These are phyloP conservation scores for Tylopilus intermedius DNA, from an alignment of 768 basidiomycete genomes.

Conservation along the genomic window DNA sequence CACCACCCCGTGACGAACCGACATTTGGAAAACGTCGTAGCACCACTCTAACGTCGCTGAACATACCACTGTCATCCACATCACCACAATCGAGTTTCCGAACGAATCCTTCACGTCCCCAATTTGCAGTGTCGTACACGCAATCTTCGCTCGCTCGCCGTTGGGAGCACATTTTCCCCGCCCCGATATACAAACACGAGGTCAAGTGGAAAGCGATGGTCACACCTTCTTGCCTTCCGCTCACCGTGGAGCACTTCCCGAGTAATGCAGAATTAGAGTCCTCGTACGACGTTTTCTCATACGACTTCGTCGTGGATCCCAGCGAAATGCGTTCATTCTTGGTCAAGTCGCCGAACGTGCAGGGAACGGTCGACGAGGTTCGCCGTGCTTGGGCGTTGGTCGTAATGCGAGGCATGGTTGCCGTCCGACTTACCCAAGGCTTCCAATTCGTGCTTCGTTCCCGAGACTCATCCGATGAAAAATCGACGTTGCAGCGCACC, in stretches of 20 bases:
- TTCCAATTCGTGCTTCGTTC: conserved; percentile 85
- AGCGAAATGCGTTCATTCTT: conserved; percentile 84
- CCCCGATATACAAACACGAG: conserved; percentile 70
- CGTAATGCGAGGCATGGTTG: conserved; percentile 92
- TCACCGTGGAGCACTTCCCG: conserved; percentile 89
- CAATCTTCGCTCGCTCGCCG: conserved; percentile 76
- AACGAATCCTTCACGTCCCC: conserved; percentile 66
- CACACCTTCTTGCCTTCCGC: conserved; percentile 81
- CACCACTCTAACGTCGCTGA: conserved; percentile 33
- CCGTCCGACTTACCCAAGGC: conserved; percentile 85
- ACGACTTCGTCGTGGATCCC: conserved; percentile 83
- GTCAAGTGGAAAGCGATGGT: conserved; percentile 89
- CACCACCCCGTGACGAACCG: conserved; percentile 68
- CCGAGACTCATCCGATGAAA: conserved; percentile 29
- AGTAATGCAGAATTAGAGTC: conserved; percentile 67
- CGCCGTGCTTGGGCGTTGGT: conserved; percentile 69
- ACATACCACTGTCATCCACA: conserved; percentile 45
- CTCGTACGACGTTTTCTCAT: conserved; percentile 77
- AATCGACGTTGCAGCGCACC: conserved; percentile 39
- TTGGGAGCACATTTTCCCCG: conserved; percentile 86
- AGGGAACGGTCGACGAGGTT: conserved; percentile 49
- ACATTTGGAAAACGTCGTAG: conserved; percentile 51
- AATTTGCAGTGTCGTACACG: conserved; percentile 50
- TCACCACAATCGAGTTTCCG: conserved; percentile 36
- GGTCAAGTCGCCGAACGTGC: conserved; percentile 56